phyloP scores from a whole-genome alignment of 2,329 filamentous ascomycete genomes.

The Colletotrichum caudatum region DNA sequence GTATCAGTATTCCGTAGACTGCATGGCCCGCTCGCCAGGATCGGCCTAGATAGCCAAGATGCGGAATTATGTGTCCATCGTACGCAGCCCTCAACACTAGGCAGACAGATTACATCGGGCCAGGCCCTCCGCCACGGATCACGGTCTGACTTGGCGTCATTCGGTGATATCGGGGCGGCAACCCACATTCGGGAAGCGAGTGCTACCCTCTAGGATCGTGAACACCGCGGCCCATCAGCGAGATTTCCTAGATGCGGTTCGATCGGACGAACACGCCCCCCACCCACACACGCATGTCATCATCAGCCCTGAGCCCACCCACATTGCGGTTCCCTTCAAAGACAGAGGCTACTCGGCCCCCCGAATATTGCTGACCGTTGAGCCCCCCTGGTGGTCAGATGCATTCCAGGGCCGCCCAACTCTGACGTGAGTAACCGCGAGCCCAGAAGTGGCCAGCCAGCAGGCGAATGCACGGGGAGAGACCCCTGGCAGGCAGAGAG shows the following conservation, averaged over 20 bases:
- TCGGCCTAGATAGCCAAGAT: neutral
- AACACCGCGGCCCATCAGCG: neutral
- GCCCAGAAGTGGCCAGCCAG: conserved; percentile 9
- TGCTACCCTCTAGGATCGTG: neutral
- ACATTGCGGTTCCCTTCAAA: neutral
- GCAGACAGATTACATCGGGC: neutral
- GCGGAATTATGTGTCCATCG: neutral
- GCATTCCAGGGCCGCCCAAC: neutral
- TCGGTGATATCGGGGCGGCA: neutral
- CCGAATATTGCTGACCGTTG: neutral
- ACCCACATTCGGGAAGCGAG: neutral
- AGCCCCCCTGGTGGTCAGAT: neutral
- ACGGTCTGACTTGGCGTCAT: neutral
- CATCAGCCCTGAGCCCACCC: neutral
- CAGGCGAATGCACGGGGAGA: neutral
- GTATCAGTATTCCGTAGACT: neutral
- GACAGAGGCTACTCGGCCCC: neutral
- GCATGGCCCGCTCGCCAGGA: neutral
- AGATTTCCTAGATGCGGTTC: too few species aligned
- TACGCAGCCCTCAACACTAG: neutral
- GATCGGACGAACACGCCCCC: neutral
- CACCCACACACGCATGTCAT: neutral
- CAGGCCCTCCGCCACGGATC: neutral
- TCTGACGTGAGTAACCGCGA: conserved; percentile 3
- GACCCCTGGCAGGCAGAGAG: neutral